Evolutionary conservation across 1,139 yeast species (phyloP), one percentile per base, ranked within the genome.

Genomic region (Pichia sp.): DNA sequence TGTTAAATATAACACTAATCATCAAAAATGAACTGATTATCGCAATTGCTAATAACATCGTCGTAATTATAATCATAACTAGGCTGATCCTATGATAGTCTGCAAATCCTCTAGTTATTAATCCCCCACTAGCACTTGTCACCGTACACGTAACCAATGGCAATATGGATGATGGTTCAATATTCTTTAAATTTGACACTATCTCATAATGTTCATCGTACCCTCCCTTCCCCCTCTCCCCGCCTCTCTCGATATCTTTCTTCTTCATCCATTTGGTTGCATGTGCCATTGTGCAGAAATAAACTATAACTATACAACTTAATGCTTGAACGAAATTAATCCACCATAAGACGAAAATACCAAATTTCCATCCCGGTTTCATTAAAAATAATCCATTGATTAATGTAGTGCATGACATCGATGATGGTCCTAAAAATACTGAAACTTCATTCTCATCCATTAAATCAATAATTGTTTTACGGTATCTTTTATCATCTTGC

Each of bases 101-200:
- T 44, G 80, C 71, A 47, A 53, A 34, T 27, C 29, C 14, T 18
- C 67, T 65, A 38, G 70, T 74, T 39, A 88, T 72, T 1, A 78
- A 53, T 5, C 80, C 81, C 1, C 95, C 93, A 14, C 81, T 73
- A 0, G 95, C 78, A 0, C 90, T 74, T 4, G 81, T 79, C 54
- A 89, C 96, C 1, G 89, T 87, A 42, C 87, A 68, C 0, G 96
- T 77, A 27, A 89, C 95, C 14, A 87, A 74, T 0, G 95, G 93
- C 49, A 89, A 71, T 41, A 89, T 66, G 28, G 45, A 44, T 1
- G 53, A 42, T 4, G 57, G 57, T 7, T 51, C 33, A 22, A 55
- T 33, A 19, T 46, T 43, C 9, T 28, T n/a, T n/a, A 51, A 38
- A 10, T 41, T 42, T 4, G 44, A 46, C 5, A 16, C 3, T 9